Percentiles rank a stretch among this genome's conserved stretches.
These are phyloP conservation scores for Marchantia paleacea DNA, from an alignment of 225 moss, liverwort and hornwort species.

Conservation along the genomic window DNA sequence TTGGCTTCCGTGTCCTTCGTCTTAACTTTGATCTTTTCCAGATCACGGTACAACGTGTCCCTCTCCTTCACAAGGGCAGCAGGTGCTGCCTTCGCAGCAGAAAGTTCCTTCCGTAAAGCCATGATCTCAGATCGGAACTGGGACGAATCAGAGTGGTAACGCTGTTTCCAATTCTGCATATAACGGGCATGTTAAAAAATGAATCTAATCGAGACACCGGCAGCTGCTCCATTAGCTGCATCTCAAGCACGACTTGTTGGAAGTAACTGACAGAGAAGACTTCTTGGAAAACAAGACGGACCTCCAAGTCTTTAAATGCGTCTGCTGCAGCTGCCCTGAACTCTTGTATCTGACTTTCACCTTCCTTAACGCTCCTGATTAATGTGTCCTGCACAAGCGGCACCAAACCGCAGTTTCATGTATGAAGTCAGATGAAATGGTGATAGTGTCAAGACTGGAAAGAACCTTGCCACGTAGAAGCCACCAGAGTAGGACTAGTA, in stretches of 20 bases:
- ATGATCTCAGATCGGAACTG: constrained; percentile 68
- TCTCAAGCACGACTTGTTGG: background rate
- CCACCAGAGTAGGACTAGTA: background rate
- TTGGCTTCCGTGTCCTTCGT: constrained; percentile 82
- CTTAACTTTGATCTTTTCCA: constrained; percentile 75
- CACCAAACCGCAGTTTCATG: background rate
- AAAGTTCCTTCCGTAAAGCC: constrained; percentile 74
- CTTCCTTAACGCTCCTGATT: constrained; percentile 36
- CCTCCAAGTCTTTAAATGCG: constrained; percentile 54
- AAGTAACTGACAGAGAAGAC: background rate
- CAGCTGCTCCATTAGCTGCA: background rate
- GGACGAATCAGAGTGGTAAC: constrained; percentile 54
- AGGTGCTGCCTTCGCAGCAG: constrained; percentile 62
- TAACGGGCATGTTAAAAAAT: background rate
- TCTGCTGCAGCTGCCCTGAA: constrained; percentile 42
- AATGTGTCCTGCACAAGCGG: constrained; percentile 39
- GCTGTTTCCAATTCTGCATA: constrained; percentile 51
- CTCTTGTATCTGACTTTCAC: constrained; percentile 48
- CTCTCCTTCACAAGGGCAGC: constrained; percentile 74
- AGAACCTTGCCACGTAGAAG: background rate
- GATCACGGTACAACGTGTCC: constrained; percentile 69
- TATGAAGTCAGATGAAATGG: background rate
- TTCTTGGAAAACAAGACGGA: constrained; percentile 7
- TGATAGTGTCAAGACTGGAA: background rate
- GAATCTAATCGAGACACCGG: background rate